A percentile compares a stretch with the other conserved stretches of the same genome.
These are phyloP conservation scores for Talaromyces ruber DNA, from an alignment of 495 filamentous ascomycete species.

Conservation along the genomic window DNA sequence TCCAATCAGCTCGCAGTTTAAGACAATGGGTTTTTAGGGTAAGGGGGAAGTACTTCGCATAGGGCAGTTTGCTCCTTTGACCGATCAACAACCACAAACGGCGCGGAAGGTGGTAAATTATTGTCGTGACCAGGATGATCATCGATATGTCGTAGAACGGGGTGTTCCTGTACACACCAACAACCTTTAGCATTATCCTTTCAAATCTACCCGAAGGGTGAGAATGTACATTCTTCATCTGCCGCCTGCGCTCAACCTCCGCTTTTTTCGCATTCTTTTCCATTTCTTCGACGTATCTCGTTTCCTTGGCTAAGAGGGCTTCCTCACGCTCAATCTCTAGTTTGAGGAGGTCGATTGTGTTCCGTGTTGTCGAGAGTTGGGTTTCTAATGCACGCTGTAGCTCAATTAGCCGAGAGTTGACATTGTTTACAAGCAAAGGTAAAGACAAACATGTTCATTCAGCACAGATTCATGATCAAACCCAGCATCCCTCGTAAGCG, in stretches of 20 bases:
- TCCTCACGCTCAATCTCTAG: constrained; percentile 48
- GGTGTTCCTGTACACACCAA: constrained; percentile 27
- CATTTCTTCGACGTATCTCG: constrained; percentile 38
- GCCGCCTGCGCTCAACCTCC: constrained; percentile 33
- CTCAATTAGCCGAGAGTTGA: constrained; percentile 9
- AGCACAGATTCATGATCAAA: constrained; percentile 55
- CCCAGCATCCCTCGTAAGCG: constrained; percentile 42
- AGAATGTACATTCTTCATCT: constrained; percentile 36
- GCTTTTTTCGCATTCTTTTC: constrained; percentile 45
- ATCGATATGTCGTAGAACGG: constrained; percentile 29
- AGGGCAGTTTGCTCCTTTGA: constrained; percentile 17
- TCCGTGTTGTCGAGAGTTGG: constrained; percentile 42
- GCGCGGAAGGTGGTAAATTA: constrained; percentile 8
- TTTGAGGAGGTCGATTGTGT: constrained; percentile 45
- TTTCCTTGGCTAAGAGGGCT: constrained; percentile 40
- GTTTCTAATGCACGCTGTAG: constrained; percentile 39
- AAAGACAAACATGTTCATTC: constrained; percentile 42
- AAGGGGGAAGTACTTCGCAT: constrained; percentile 20
- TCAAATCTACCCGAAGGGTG: background rate
- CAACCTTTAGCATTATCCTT: background rate
- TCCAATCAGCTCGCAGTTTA: background rate
- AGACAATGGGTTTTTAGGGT: constrained; percentile 7
- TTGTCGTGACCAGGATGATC: constrained; percentile 11
- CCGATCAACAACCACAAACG: constrained; percentile 18
- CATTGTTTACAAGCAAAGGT: background rate